Conservation (phyloP, 768 basidiomycete species). For the Tephrocybe sp. region DNA sequence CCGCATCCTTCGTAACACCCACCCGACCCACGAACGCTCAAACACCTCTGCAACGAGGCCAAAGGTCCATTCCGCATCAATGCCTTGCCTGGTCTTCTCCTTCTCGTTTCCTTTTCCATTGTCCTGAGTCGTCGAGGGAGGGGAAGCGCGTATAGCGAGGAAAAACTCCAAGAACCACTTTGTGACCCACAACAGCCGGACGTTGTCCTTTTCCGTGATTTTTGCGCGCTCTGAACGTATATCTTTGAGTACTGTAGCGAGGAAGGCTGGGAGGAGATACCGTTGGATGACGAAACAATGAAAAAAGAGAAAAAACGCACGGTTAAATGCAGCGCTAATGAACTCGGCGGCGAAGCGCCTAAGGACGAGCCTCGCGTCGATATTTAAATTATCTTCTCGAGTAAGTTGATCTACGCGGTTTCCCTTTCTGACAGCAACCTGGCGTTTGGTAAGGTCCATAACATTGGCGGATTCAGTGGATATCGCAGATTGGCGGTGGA, state of each 20-base stretch:
- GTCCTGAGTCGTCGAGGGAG: too few relatives aligned
- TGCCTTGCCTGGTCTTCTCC: slow-evolving; percentile 31
- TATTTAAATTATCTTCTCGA: slow-evolving; percentile 62
- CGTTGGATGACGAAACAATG: slow-evolving; percentile 12
- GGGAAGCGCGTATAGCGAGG: slow-evolving; percentile 42
- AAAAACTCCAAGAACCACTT: slow-evolving; percentile 96
- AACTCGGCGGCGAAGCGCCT: slow-evolving; percentile 72
- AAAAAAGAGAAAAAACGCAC: slow-evolving; percentile 44
- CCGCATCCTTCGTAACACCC: slow-evolving; percentile 88
- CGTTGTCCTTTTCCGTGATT: slow-evolving; percentile 92
- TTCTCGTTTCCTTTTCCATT: too few relatives aligned
- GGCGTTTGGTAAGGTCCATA: slow-evolving; percentile 68
- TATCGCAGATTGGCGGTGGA: slow-evolving; percentile 86
- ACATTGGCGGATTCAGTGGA: slow-evolving; percentile 62
- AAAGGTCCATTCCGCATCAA: slow-evolving; percentile 50
- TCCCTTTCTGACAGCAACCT: slow-evolving; percentile 50
- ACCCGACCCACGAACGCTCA: slow-evolving; percentile 84
- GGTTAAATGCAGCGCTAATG: slow-evolving; percentile 83
- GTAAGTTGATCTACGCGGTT: slow-evolving; percentile 65
- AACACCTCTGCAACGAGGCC: slow-evolving; percentile 82
- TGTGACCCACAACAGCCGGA: slow-evolving; percentile 81
- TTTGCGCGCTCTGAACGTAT: slow-evolving; percentile 90
- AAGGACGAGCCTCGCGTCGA: slow-evolving; percentile 62
- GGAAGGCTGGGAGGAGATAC: slow-evolving; percentile 61
- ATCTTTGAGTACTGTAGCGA: slow-evolving; percentile 82